Evolutionary conservation across 2,329 filamentous ascomycete genomes (phyloP), one percentile per base, ranked within the genome.

Genomic region (Talaromyces pinophilus): DNA sequence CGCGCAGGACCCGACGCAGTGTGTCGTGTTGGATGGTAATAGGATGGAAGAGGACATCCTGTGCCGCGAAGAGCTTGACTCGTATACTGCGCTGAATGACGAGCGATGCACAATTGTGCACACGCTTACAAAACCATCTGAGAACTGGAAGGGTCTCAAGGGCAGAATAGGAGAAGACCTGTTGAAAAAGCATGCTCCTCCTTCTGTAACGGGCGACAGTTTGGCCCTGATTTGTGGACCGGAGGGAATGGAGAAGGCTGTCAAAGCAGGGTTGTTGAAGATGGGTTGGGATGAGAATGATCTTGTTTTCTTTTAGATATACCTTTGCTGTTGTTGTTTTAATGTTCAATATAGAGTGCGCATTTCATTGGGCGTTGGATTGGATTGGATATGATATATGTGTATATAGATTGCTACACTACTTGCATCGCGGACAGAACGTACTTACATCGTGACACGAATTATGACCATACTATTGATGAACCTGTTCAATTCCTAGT

Each of bases 201-300:
- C 69, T n/a, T 46, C 57, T 28, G 40, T 38, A 5, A 81, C 80
- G 0, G 83, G 85, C 67, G 83, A 85, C 13, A 76, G 77, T 28
- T 76, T 97, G 82, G 87, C 92, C 15, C 78, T 97, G 66, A 83
- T 96, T 17, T 97, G 93, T 79, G 93, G 93, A 1, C 93, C 93
- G 0, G 86, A 85, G 70, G 80, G 88, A 2, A 82, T 97, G 81
- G 92, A 96, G 79, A 88, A 87, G 72, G 87, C 83, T 66, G 87
- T 86, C 3, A 84, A 85, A 69, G 75, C 80, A 55, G 84, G 86
- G 30, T 75, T 91, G 71, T 74, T 83, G 63, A 83, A 82, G 13
- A 80, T 89, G 76, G 91, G 91, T 0, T 96, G 92, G 91, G 81
- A 76, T 8, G 88, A 92, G 68, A 85, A 88, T 15, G 87, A 93